A percentile compares a stretch with the other conserved stretches of the same genome.
Conservation (phyloP, 495 filamentous ascomycete species). For the Antarctomyces pellizariae region DNA sequence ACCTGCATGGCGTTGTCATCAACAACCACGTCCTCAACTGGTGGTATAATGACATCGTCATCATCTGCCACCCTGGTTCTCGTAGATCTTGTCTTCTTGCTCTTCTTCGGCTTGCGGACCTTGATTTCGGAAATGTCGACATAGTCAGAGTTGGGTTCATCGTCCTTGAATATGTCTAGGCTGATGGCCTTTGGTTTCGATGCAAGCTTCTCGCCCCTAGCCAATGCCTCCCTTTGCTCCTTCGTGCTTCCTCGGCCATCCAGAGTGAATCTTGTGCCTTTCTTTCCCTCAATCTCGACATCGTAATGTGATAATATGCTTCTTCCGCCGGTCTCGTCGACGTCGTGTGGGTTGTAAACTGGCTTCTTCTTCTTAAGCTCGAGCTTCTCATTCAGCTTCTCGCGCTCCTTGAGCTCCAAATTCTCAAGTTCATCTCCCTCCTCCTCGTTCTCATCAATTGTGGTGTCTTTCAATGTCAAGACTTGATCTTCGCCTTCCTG, state of each 20-base stretch:
- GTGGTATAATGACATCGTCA: constrained; percentile 41
- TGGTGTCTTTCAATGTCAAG: constrained; percentile 74
- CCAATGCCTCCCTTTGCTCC: constrained; percentile 37
- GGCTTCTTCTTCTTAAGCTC: constrained; percentile 83
- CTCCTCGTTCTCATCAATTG: constrained; percentile 64
- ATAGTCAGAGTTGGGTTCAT: constrained; percentile 63
- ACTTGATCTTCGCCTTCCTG: constrained; percentile 63
- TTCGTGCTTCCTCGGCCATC: constrained; percentile 46
- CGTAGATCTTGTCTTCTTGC: constrained; percentile 63
- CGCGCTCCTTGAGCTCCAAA: constrained; percentile 49
- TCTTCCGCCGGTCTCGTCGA: constrained; percentile 35
- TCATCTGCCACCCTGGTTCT: constrained; percentile 44
- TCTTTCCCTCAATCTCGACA: constrained; percentile 84
- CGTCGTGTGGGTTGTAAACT: constrained; percentile 63
- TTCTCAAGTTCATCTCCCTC: constrained; percentile 88
- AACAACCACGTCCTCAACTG: constrained; percentile 15
- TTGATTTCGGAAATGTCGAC: constrained; percentile 67
- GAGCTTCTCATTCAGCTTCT: constrained; percentile 51
- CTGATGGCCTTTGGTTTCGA: constrained; percentile 47
- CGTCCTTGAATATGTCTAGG: constrained; percentile 40
- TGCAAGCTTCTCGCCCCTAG: constrained; percentile 28
- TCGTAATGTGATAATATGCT: constrained; percentile 73
- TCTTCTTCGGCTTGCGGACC: constrained; percentile 81
- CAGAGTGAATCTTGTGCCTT: constrained; percentile 68
- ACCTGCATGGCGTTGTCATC: constrained; percentile 48